Percentiles rank a stretch among this genome's conserved stretches.
These are phyloP conservation scores for Pythium pyrilobum DNA, from an alignment of 352 stramenopile species.

Conservation along the genomic window DNA sequence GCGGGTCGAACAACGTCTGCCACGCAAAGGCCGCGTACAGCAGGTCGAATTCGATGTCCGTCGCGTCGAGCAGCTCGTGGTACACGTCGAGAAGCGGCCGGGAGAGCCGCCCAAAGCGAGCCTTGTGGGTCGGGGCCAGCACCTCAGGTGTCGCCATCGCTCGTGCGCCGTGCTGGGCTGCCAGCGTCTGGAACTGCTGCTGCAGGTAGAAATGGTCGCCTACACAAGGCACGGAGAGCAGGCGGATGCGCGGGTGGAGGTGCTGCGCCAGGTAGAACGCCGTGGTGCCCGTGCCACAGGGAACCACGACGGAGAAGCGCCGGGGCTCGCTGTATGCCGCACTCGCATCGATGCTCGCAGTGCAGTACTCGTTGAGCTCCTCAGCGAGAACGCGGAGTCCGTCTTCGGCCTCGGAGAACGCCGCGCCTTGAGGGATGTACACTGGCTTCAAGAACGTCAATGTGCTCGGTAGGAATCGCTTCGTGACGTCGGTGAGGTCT, in stretches of 20 bases:
- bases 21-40: constrained; percentile 73
- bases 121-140: constrained; percentile 41
- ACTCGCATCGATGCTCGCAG: constrained; percentile 11
- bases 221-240: constrained; percentile 72
- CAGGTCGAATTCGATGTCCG: constrained; percentile 67
- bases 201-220: constrained; percentile 52
- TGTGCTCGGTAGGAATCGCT: neutral
- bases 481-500: constrained; percentile 15
- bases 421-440: constrained; percentile 66
- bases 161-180: neutral
- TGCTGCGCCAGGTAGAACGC: constrained; percentile 78
- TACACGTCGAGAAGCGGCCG: constrained; percentile 50
- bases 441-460: constrained; percentile 17
- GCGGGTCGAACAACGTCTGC: constrained; percentile 68
- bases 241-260: constrained; percentile 30
- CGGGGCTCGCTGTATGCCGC: neutral
- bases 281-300: constrained; percentile 72
- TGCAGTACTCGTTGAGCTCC: constrained; percentile 69
- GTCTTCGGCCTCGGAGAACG: constrained; percentile 50
- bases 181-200: constrained; percentile 46
- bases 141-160: constrained; percentile 29
- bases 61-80: constrained; percentile 51
- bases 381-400: constrained; percentile 51
- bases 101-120: constrained; percentile 65
- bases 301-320: constrained; percentile 57